A percentile compares a stretch with the other conserved stretches of the same genome.
These are phyloP conservation scores for Rubroboletus pulcherrimus DNA, from an alignment of 768 basidiomycete genomes.

Conservation along the genomic window DNA sequence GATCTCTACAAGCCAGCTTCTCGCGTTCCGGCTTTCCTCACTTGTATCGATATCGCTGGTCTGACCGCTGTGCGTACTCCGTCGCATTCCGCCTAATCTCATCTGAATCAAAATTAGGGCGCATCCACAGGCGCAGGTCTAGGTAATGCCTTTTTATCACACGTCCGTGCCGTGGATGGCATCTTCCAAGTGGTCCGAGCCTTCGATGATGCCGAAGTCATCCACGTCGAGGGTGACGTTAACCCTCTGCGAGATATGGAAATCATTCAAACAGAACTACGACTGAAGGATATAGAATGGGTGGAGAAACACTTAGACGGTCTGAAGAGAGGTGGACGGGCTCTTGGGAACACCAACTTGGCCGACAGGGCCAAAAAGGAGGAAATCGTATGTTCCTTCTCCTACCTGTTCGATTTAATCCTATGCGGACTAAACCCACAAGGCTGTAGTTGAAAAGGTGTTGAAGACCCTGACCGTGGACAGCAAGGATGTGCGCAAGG, in stretches of 20 bases:
- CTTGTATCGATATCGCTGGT: constrained; percentile 98
- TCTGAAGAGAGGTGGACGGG: constrained; percentile 69
- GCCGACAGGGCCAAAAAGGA: constrained; percentile 96
- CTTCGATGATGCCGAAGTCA: constrained; percentile 99
- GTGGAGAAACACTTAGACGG: constrained; percentile 84
- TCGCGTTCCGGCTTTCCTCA: constrained; percentile 89
- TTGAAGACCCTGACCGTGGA: constrained; percentile 74
- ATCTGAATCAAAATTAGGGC: constrained; percentile 47
- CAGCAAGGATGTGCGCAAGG: constrained; percentile 87
- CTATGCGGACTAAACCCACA: constrained; percentile 15
- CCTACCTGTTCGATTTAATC: neutral
- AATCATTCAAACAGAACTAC: constrained; percentile 91
- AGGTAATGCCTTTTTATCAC: constrained; percentile 95
- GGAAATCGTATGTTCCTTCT: constrained; percentile 66
- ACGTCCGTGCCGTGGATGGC: constrained; percentile 97
- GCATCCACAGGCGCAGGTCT: constrained; percentile 98
- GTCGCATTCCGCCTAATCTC: constrained; percentile 1
- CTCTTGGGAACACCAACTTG: constrained; percentile 70
- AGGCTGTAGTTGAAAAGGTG: constrained; percentile 87
- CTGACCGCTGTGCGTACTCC: constrained; percentile 72
- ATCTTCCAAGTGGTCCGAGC: constrained; percentile 98
- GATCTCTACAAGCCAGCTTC: constrained; percentile 85
- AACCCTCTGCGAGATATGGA: constrained; percentile 95
- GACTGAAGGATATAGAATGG: constrained; percentile 99
- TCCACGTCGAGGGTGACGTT: constrained; percentile 98